phyloP scores from a whole-genome alignment of 495 filamentous ascomycete species.

The Xylaria curta region DNA sequence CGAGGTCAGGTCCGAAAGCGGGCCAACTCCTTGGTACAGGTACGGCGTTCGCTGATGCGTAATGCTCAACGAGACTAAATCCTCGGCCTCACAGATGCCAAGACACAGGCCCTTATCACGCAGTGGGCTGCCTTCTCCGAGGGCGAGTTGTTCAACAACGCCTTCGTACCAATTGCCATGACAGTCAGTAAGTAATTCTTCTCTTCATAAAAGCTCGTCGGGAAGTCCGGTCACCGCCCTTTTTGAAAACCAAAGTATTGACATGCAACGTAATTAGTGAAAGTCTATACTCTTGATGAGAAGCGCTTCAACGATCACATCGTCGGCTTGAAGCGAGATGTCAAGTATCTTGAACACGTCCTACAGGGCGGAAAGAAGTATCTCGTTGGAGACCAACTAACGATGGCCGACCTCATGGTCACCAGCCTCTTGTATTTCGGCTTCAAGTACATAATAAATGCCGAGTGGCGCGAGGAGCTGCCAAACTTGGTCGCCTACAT shows the following conservation, averaged over 20 bases:
- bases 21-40: constrained; percentile 58
- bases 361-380: constrained; percentile 50
- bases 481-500: constrained; percentile 55
- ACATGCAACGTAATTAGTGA: constrained; percentile 42
- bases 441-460: constrained; percentile 54
- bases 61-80: background rate
- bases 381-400: constrained; percentile 56
- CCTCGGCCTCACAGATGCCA: constrained; percentile 10
- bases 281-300: constrained; percentile 44
- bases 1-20: constrained; percentile 57
- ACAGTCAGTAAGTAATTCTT: constrained; percentile 33
- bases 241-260: background rate
- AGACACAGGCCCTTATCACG: constrained; percentile 55
- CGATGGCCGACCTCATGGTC: constrained; percentile 61
- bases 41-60: constrained; percentile 16
- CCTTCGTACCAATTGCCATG: constrained; percentile 41
- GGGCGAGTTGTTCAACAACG: constrained; percentile 48
- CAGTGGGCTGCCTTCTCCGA: constrained; percentile 60
- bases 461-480: constrained; percentile 54
- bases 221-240: background rate
- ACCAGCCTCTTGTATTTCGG: constrained; percentile 47
- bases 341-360: constrained; percentile 52
- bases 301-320: constrained; percentile 41
- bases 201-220: background rate
- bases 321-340: constrained; percentile 40